Conservation (phyloP, 1,284 basidiomycete genomes). For the Ustilago crameri region DNA sequence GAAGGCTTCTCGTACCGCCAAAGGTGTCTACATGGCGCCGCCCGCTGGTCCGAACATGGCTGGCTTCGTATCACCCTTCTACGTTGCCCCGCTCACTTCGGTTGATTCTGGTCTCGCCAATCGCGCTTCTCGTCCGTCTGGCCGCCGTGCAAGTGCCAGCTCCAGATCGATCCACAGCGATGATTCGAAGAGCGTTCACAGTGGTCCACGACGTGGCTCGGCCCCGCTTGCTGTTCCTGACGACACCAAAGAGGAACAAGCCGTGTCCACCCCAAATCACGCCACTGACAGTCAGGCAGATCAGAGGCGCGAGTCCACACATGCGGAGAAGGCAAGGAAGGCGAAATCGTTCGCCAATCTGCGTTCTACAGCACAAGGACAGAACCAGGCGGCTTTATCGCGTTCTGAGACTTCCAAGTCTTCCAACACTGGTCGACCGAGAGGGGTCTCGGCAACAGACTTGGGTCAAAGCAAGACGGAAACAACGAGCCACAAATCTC, state of each 20-base stretch:
- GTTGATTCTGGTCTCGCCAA: conserved; percentile 30
- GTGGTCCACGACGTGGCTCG: conserved; percentile 29
- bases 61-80: conserved; percentile 46
- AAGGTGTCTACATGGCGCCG: conserved; percentile 37
- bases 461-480: background rate
- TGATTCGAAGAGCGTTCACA: conserved; percentile 30
- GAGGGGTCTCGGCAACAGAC: background rate
- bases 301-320: conserved; percentile 10
- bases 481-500: background rate
- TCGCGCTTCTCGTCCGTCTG: conserved; percentile 19
- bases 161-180: conserved; percentile 38
- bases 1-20: conserved; percentile 26
- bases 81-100: conserved; percentile 43
- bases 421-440: background rate
- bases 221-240: conserved; percentile 19
- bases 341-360: conserved; percentile 41
- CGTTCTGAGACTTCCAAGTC: conserved; percentile 29
- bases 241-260: conserved; percentile 5
- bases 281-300: conserved; percentile 1
- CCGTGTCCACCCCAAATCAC: background rate
- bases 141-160: conserved; percentile 37
- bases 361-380: conserved; percentile 10
- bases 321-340: conserved; percentile 35
- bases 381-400: conserved; percentile 21
- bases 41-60: conserved; percentile 42